Evolutionary conservation across 257 asterid species (phyloP).

Genomic region (Orobanche coerulescens): DNA sequence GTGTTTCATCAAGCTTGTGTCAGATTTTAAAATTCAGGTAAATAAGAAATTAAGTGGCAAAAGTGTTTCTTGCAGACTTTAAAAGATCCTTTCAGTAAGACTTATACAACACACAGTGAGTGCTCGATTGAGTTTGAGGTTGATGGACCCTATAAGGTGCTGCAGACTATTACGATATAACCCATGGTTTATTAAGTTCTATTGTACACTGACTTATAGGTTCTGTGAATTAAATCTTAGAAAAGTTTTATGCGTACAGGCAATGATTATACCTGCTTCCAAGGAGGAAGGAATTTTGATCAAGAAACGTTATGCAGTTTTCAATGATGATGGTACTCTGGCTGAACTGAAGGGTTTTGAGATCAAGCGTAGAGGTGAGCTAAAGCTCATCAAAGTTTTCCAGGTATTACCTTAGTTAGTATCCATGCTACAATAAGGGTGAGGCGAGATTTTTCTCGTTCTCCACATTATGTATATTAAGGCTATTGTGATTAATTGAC

Average conservation of each 20-base stretch:
- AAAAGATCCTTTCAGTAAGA: conserved; percentile 60
- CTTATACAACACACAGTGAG: conserved; percentile 80
- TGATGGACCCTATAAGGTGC: conserved; percentile 99
- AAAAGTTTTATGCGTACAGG: conserved; percentile 37
- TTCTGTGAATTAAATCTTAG: conserved; percentile 21
- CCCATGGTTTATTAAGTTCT: not conserved
- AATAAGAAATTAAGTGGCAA: conserved; percentile 18
- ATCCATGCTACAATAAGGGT: conserved; percentile 5
- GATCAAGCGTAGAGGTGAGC: conserved; percentile 99
- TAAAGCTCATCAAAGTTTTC: conserved; percentile 98
- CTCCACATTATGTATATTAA: conserved; percentile 4
- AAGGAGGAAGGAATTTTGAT: conserved; percentile 99
- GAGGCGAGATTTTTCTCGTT: conserved; percentile 6
- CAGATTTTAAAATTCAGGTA: conserved; percentile 7
- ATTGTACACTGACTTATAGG: conserved; percentile 24
- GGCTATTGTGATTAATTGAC: conserved; percentile 9
- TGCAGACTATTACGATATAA: conserved; percentile 25
- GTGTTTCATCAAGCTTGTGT: conserved; percentile 22
- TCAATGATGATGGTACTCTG: conserved; percentile 93
- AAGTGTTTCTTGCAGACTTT: conserved; percentile 60
- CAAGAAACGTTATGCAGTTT: conserved; percentile 97
- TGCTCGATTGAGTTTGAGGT: conserved; percentile 98
- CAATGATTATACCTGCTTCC: conserved; percentile 97
- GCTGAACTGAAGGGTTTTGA: conserved; percentile 99
- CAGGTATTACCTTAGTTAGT: conserved; percentile 49